Base-by-base conservation (phyloP, 1,139 yeast species). In the Taiozyma sp. region DNA sequence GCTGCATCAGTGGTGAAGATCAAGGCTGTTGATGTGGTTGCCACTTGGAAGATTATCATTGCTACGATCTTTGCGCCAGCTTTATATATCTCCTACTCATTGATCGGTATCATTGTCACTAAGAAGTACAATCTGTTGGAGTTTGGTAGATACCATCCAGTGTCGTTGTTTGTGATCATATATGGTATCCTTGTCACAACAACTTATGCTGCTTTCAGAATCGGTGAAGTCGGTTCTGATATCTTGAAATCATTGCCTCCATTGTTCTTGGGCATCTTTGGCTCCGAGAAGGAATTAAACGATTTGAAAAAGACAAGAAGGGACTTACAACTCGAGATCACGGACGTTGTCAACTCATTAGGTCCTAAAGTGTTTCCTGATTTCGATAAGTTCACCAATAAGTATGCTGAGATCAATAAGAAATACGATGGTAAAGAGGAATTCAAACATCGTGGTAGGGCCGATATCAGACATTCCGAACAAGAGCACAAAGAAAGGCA, bases 171-270 rank as follows among this genome's bases (percentile, higher is more conserved):
- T 70, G 72, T 78, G 46, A 63, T 49, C 42, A 74, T 60, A 60
- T 85, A 71, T 75, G 70, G 67, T 43, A 67, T 67, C 52, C 72
- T 74, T 71, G 87, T 83, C 0, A 61, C 73, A 22, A 83, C 85
- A 2, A 85, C 93, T 0, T 86, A 83, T 62, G 74, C 88, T 47
- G 88, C 91, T 1, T 76, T 85, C 57, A 69, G 77, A 47, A 79
- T 85, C 22, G 95, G 95, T 42, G 95, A 86, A 65, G 82, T 78
- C 56, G 93, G 95, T 9, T 70, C 84, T 75, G 93, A 85, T 66
- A 73, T 83, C 43, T 72, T 84, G 59, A 85, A 85, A 62, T 83
- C 90, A 0, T 67, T 85, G 39, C 73, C 83, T 47, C 91, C 91
- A 1, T 69, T 85, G 46, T 71, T 80, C 53, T 68, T 81, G 37